Percentiles rank a stretch among this genome's conserved stretches.
Conservation (phyloP, 2,329 filamentous ascomycete genomes). For the Penicillium sp. region DNA sequence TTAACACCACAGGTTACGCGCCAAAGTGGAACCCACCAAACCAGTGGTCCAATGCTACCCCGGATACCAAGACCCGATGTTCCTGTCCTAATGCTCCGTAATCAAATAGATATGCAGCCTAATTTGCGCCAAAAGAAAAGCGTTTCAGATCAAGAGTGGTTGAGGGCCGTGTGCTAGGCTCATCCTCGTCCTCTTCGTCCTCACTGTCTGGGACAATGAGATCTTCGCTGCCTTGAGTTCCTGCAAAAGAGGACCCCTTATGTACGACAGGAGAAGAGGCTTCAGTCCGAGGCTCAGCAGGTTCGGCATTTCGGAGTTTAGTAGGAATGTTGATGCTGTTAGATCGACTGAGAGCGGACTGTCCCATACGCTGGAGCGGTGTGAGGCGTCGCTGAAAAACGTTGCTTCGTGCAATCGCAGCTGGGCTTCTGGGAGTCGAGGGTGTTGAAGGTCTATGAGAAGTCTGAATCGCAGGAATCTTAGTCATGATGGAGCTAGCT, state of each 20-base stretch:
- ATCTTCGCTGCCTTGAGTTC: constrained; percentile 50
- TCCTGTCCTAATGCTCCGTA: constrained; percentile 13
- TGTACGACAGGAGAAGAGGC: background rate
- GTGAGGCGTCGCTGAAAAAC: constrained; percentile 29
- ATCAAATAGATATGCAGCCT: constrained; percentile 12
- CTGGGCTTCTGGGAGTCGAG: constrained; percentile 13
- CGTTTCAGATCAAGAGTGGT: constrained; percentile 32
- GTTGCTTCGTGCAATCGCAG: constrained; percentile 6
- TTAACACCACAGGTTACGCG: constrained; percentile 4
- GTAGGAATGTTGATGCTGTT: constrained; percentile 32
- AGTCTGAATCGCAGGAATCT: constrained; percentile 11
- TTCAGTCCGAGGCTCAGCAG: constrained; percentile 6
- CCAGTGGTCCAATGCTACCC: constrained; percentile 7
- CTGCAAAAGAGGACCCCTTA: background rate
- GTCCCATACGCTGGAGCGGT: constrained; percentile 41
- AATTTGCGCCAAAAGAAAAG: constrained; percentile 35
- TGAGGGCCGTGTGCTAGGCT: constrained; percentile 5
- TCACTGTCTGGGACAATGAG: constrained; percentile 51
- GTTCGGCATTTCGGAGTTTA: constrained; percentile 12
- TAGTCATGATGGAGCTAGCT: constrained; percentile 5
- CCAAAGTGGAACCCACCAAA: constrained; percentile 7
- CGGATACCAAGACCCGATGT: constrained; percentile 7
- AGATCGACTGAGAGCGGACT: constrained; percentile 38
- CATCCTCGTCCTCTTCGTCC: constrained; percentile 35
- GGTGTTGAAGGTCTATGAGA: background rate